A percentile compares a stretch with the other conserved stretches of the same genome.
Evolutionary conservation across 352 stramenopile genomes (phyloP).

Genomic region (Pseudoperonospora humuli): DNA sequence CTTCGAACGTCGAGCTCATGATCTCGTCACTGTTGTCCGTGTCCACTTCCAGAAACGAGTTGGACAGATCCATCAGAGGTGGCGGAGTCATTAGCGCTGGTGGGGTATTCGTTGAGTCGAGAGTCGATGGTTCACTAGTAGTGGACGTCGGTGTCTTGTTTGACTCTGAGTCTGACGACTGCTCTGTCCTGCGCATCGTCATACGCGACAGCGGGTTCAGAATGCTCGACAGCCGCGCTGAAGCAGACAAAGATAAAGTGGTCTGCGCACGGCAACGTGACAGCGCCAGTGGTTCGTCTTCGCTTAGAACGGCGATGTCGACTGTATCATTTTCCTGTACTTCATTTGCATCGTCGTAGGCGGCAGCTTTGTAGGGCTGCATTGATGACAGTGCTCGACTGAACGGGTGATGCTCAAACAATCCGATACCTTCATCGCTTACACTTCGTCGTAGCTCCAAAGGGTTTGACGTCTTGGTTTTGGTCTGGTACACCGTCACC

Average conservation of each 20-base stretch:
- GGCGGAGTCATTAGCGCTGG: constrained; percentile 24
- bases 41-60: constrained; percentile 49
- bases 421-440: constrained; percentile 15
- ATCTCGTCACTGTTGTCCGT: constrained; percentile 38
- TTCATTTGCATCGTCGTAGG: constrained; percentile 19
- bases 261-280: constrained; percentile 42
- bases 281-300: constrained; percentile 23
- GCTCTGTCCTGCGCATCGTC: constrained; percentile 34
- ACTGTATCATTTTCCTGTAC: constrained; percentile 23
- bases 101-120: constrained; percentile 17
- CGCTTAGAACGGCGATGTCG: constrained; percentile 30
- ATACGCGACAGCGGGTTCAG: constrained; percentile 44
- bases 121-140: constrained; percentile 19
- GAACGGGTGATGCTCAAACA: constrained; percentile 4
- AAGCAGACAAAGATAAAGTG: constrained; percentile 25
- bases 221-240: constrained; percentile 24
- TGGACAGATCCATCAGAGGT: constrained; percentile 28
- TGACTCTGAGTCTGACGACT: constrained; percentile 4
- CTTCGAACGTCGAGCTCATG: constrained; percentile 35
- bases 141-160: constrained; percentile 12
- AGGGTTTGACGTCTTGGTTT: constrained; percentile 13
- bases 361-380: constrained; percentile 14
- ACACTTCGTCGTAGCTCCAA: constrained; percentile 35
- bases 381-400: constrained; percentile 10
- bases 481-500: constrained; percentile 35